Evolutionary conservation across 495 filamentous ascomycete genomes (phyloP).

Genomic region (Terfezia boudieri): DNA sequence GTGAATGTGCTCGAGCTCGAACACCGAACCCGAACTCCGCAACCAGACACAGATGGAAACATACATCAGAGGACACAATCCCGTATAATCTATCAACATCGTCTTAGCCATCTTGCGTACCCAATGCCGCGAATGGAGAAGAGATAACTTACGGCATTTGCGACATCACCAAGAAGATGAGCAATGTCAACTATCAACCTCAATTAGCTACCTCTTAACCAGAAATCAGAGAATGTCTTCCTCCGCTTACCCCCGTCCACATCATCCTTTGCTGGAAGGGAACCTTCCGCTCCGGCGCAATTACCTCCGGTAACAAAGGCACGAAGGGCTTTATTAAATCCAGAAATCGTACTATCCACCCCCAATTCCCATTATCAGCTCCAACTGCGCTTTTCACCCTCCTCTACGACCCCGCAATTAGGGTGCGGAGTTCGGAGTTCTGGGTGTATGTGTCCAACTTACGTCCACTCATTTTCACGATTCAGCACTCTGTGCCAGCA

Average conservation of each 20-base stretch:
- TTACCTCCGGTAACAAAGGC: slow-evolving; percentile 96
- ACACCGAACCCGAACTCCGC: not conserved
- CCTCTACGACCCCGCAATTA: too few species aligned
- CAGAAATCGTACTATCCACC: slow-evolving; percentile 73
- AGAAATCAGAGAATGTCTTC: not conserved
- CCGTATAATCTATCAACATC: slow-evolving; percentile 37
- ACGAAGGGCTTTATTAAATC: slow-evolving; percentile 98
- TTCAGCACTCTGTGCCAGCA: not conserved
- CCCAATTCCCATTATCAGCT: slow-evolving; percentile 12
- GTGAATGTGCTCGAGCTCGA: not conserved
- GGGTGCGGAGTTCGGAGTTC: too few species aligned
- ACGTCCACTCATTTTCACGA: slow-evolving; percentile 36
- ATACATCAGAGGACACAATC: slow-evolving; percentile 72
- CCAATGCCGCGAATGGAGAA: slow-evolving; percentile 14
- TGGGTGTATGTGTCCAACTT: slow-evolving; percentile 15
- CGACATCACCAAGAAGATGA: slow-evolving; percentile 99
- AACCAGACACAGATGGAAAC: slow-evolving; percentile 1
- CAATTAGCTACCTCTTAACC: slow-evolving; percentile 19
- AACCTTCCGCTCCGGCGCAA: slow-evolving; percentile 85
- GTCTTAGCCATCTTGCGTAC: not conserved
- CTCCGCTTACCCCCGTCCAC: slow-evolving; percentile 67
- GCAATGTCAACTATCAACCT: slow-evolving; percentile 47
- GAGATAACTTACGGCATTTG: slow-evolving; percentile 53
- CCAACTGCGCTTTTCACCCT: too few species aligned
- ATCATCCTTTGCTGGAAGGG: slow-evolving; percentile 98